phyloP scores from a whole-genome alignment of 148 eudicot species.

The Mesembryanthemum crystallinum region DNA sequence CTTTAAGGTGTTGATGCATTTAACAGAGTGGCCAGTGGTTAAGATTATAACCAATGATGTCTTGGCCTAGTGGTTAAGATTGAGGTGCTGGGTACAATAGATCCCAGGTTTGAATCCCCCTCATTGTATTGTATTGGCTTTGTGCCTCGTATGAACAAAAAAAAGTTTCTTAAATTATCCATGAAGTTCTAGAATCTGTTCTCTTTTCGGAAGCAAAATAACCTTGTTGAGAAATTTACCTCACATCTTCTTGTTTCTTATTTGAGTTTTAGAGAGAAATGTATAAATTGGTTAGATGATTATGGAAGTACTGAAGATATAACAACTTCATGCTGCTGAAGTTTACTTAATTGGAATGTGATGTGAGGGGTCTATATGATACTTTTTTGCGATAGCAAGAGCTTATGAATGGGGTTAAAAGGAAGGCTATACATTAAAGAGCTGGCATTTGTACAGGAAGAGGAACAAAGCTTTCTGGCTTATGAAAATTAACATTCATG shows the following conservation, averaged over 20 bases:
- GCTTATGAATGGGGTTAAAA: background rate
- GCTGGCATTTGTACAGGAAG: background rate
- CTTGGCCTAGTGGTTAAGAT: no score
- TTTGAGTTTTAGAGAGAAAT: background rate
- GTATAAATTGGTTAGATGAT: background rate
- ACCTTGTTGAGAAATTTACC: background rate
- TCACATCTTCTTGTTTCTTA: background rate
- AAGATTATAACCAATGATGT: no score
- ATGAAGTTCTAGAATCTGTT: background rate
- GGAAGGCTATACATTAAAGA: background rate
- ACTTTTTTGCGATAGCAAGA: background rate
- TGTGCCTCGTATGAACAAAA: no score
- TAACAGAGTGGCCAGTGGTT: background rate
- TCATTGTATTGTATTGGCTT: no score
- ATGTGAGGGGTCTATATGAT: background rate
- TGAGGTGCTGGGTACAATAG: no score
- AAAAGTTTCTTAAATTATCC: background rate
- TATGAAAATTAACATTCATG: background rate
- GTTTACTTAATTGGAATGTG: background rate
- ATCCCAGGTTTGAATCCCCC: no score
- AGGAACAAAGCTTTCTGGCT: background rate
- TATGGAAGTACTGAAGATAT: background rate
- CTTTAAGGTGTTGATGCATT: background rate
- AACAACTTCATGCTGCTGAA: background rate
- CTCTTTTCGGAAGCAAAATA: background rate